A percentile compares a stretch with the other conserved stretches of the same genome.
Evolutionary conservation across 495 filamentous ascomycete species (phyloP).

Genomic region (Ascobolus immersus): DNA sequence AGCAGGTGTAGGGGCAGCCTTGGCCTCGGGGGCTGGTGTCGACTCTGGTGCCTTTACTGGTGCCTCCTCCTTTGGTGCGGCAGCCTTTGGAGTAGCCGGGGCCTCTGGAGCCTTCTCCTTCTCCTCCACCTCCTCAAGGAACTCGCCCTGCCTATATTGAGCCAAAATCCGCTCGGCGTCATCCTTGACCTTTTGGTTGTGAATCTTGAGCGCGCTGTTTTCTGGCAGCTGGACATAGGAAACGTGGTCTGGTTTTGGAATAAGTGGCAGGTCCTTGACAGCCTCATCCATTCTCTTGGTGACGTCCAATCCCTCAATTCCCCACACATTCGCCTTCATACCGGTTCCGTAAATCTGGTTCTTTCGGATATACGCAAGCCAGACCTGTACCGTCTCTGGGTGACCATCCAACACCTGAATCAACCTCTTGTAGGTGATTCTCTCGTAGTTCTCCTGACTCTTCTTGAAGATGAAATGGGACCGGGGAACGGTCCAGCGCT

Average conservation of each 20-base stretch:
- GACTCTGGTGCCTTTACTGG: neutral
- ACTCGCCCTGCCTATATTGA: too few relatives aligned
- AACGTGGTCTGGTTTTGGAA: neutral
- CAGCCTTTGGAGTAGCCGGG: neutral
- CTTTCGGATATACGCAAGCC: slow-evolving; percentile 76
- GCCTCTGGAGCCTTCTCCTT: neutral
- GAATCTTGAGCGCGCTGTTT: neutral
- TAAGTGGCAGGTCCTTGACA: neutral
- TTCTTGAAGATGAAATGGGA: slow-evolving; percentile 89
- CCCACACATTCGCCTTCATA: slow-evolving; percentile 97
- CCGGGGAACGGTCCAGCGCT: slow-evolving; percentile 85
- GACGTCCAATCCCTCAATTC: slow-evolving; percentile 53
- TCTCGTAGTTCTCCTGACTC: slow-evolving; percentile 89
- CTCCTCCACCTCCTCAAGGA: neutral
- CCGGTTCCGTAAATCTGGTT: slow-evolving; percentile 81
- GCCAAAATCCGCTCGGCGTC: neutral
- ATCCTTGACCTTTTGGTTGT: too few relatives aligned
- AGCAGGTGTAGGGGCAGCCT: too few relatives aligned
- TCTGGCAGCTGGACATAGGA: neutral
- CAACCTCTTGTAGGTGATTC: slow-evolving; percentile 58
- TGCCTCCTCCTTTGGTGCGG: neutral
- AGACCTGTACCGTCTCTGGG: slow-evolving; percentile 62
- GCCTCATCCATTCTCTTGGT: too few relatives aligned
- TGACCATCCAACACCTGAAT: slow-evolving; percentile 88
- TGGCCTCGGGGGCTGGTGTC: too few relatives aligned